Conservation (phyloP, 2,329 filamentous ascomycete species). For the Tolypocladium amazonense region DNA sequence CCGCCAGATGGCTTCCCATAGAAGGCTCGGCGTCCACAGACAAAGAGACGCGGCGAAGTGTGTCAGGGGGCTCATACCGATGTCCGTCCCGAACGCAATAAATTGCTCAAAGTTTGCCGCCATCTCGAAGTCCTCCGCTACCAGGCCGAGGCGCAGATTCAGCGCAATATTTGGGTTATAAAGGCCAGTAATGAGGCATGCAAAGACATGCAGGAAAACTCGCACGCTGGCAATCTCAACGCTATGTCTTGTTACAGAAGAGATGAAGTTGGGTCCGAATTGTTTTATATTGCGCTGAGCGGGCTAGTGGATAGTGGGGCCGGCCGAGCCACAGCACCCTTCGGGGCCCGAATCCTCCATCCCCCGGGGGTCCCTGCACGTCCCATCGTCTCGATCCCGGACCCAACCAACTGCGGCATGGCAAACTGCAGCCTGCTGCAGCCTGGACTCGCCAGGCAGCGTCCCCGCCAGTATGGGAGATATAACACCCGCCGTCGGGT, state of each 20-base stretch:
- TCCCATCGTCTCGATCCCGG: no score
- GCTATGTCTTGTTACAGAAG: neutral
- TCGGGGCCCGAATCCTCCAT: no score
- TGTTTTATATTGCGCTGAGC: neutral
- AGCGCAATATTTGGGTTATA: neutral
- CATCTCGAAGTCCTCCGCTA: conserved; percentile 9
- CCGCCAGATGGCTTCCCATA: neutral
- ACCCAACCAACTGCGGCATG: neutral
- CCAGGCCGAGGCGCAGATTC: no score
- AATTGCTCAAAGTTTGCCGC: conserved; percentile 18
- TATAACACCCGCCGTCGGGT: neutral
- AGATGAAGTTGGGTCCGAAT: neutral
- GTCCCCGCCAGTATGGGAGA: neutral
- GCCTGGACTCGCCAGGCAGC: neutral
- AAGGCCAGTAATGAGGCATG: neutral
- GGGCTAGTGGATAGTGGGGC: neutral
- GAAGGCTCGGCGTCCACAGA: neutral
- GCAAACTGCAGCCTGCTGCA: neutral
- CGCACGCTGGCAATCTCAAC: neutral
- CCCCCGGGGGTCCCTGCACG: no score
- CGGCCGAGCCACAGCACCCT: no score
- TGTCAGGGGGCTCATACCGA: conserved; percentile 23
- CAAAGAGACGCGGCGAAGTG: no score
- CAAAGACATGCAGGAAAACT: neutral
- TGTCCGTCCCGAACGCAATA: conserved; percentile 35